A percentile compares a stretch with the other conserved stretches of the same genome.
These are phyloP conservation scores for Globisporangium cylindrosporum DNA, from an alignment of 352 stramenopile species.

Conservation along the genomic window DNA sequence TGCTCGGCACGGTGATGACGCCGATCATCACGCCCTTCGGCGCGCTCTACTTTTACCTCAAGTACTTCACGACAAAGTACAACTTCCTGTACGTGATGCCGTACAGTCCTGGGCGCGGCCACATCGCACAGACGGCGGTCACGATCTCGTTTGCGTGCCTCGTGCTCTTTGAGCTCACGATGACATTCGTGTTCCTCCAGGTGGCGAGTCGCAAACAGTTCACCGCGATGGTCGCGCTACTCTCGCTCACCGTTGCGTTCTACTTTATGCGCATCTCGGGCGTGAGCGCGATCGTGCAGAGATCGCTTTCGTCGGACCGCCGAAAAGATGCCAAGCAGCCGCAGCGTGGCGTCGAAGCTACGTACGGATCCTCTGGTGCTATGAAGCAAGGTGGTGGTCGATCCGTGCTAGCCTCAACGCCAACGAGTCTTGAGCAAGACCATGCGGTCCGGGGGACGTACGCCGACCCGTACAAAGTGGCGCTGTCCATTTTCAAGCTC, in stretches of 20 bases:
- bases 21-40: conserved; percentile 77
- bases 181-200: conserved; percentile 74
- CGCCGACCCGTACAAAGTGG: conserved; percentile 75
- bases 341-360: neutral
- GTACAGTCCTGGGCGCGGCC: conserved; percentile 59
- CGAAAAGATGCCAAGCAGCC: neutral
- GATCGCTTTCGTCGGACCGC: conserved; percentile 25
- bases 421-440: conserved; percentile 41
- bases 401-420: conserved; percentile 14
- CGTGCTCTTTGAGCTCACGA: conserved; percentile 67
- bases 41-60: conserved; percentile 81
- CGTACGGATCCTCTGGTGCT: conserved; percentile 1
- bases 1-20: conserved; percentile 77
- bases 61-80: conserved; percentile 73
- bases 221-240: conserved; percentile 54
- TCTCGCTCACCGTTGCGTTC: conserved; percentile 36
- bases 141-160: conserved; percentile 65
- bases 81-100: conserved; percentile 79
- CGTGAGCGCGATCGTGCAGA: conserved; percentile 35
- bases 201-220: conserved; percentile 54
- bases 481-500: conserved; percentile 68
- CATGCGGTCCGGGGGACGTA: conserved; percentile 38
- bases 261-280: conserved; percentile 59
- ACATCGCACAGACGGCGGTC: conserved; percentile 62
- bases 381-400: conserved; percentile 1